These are phyloP conservation scores for Emericellopsis cladophorae DNA, from an alignment of 2,329 filamentous ascomycete species.

Conservation along the genomic window DNA sequence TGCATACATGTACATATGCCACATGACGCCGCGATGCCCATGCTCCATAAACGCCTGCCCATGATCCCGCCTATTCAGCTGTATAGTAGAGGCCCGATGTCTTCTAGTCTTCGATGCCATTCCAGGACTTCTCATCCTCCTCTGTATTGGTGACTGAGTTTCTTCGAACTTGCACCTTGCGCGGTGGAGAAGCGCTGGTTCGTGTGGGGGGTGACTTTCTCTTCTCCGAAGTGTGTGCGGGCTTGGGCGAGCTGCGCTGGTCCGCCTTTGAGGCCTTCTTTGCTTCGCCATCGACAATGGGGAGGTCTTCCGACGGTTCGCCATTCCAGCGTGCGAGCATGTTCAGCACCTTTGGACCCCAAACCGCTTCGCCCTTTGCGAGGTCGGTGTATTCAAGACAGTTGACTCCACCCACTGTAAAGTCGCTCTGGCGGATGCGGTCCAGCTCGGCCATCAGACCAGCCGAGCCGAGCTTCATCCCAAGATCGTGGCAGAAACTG, in stretches of 20 bases:
- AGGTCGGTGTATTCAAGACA: conserved; percentile 72
- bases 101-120: conserved; percentile 23
- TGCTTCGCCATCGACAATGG: conserved; percentile 5
- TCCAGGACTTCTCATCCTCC: conserved; percentile 29
- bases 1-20: no score
- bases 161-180: conserved; percentile 11
- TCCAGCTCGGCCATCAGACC: conserved; percentile 78
- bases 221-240: neutral
- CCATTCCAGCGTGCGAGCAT: conserved; percentile 32
- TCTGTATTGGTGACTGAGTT: neutral
- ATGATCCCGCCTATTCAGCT: neutral
- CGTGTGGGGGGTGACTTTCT: neutral
- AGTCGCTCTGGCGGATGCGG: conserved; percentile 71
- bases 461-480: conserved; percentile 66
- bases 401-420: conserved; percentile 55
- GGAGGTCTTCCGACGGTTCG: conserved; percentile 7
- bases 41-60: neutral
- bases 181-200: conserved; percentile 9
- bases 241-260: neutral
- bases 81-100: neutral
- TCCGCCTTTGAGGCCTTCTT: conserved; percentile 4
- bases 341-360: conserved; percentile 59
- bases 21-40: neutral
- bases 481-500: conserved; percentile 85
- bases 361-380: conserved; percentile 62